Conservation (phyloP, 768 basidiomycete species). For the Daedalea quercina region DNA sequence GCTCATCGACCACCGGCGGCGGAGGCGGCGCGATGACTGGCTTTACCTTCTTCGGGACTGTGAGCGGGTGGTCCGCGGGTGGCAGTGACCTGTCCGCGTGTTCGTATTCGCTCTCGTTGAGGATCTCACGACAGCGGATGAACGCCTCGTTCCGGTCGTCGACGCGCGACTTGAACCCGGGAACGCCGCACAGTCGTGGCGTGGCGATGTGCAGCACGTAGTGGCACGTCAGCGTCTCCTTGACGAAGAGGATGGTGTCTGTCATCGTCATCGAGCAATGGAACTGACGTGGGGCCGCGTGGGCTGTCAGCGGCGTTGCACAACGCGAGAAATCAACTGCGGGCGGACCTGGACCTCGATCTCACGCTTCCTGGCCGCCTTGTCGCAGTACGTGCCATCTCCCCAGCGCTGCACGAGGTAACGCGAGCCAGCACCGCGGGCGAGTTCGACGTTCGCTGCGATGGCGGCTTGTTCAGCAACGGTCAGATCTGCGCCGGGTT, state of each 20-base stretch:
- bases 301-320: constrained; percentile 6
- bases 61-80: constrained; percentile 50
- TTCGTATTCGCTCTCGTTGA: constrained; percentile 26
- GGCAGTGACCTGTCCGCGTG: constrained; percentile 29
- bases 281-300: constrained; percentile 44
- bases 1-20: background rate
- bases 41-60: constrained; percentile 39
- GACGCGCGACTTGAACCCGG: constrained; percentile 78
- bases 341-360: constrained; percentile 86
- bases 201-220: constrained; percentile 94
- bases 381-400: constrained; percentile 90
- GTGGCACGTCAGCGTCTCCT: constrained; percentile 89
- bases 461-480: constrained; percentile 60
- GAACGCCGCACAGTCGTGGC: constrained; percentile 87
- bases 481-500: constrained; percentile 57
- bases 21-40: constrained; percentile 38
- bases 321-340: background rate
- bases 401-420: constrained; percentile 93
- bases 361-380: constrained; percentile 80
- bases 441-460: constrained; percentile 68
- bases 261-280: constrained; percentile 95
- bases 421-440: constrained; percentile 71
- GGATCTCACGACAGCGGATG: constrained; percentile 77
- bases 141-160: constrained; percentile 60
- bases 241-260: constrained; percentile 85